Conservation (phyloP, 768 basidiomycete species). For the Naganishia vaughanmartiniae region DNA sequence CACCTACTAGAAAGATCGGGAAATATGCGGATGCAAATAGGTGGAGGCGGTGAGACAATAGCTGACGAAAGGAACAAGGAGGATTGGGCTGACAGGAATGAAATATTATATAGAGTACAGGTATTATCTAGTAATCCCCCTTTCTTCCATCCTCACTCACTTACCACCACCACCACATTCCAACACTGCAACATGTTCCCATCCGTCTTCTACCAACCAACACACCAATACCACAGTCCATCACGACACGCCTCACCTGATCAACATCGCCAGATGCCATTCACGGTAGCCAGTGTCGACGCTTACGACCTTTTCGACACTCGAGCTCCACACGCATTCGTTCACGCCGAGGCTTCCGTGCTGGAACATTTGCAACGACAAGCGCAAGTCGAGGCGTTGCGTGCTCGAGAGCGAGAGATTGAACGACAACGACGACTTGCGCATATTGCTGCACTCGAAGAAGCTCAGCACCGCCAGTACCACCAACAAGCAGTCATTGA, state of each 20-base stretch:
- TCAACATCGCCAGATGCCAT: neutral
- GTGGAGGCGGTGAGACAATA: conserved; percentile 10
- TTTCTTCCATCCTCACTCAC: too few species aligned
- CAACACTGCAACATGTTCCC: neutral
- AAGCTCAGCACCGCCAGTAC: neutral
- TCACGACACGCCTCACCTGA: conserved; percentile 11
- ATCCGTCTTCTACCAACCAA: conserved; percentile 8
- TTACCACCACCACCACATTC: neutral
- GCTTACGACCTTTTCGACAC: conserved; percentile 1
- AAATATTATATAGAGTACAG: neutral
- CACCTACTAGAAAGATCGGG: conserved; percentile 16
- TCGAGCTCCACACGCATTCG: neutral
- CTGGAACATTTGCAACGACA: conserved; percentile 14
- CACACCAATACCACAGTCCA: conserved; percentile 2
- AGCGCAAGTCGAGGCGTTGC: conserved; percentile 6
- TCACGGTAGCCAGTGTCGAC: neutral
- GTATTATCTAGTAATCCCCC: too few species aligned
- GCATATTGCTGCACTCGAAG: conserved; percentile 7
- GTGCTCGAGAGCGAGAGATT: conserved; percentile 10
- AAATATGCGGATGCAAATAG: conserved; percentile 9
- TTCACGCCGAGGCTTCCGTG: neutral
- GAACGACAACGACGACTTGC: conserved; percentile 5
- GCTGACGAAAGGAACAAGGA: neutral
- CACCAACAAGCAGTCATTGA: conserved; percentile 10
- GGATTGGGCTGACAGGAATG: neutral